Percentiles rank a stretch among this genome's conserved stretches.
Evolutionary conservation across 2,329 filamentous ascomycete genomes (phyloP).

Genomic region (Grosmannia penicillata): DNA sequence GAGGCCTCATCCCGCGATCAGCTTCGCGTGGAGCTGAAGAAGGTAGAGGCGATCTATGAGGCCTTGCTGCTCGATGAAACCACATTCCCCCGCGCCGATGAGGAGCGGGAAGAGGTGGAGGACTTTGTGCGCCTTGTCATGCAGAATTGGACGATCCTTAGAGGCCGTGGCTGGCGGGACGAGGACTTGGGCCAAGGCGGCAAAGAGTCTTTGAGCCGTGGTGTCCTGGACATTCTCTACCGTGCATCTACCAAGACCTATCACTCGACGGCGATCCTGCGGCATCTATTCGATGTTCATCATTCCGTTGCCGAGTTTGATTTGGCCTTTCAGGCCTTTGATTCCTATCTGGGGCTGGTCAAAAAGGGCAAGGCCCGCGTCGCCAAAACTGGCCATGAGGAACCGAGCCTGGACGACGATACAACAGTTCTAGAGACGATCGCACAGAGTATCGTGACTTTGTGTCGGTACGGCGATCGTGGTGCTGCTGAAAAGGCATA

Average conservation of each 20-base stretch:
- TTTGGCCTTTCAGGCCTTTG: conserved; percentile 76
- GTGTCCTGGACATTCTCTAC: conserved; percentile 77
- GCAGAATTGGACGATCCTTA: conserved; percentile 72
- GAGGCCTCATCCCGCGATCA: conserved; percentile 40
- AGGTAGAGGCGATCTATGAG: conserved; percentile 68
- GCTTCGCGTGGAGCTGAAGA: conserved; percentile 63
- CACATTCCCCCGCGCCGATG: conserved; percentile 69
- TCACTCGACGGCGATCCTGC: conserved; percentile 79
- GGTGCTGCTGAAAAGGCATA: conserved; percentile 67
- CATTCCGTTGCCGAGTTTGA: conserved; percentile 82
- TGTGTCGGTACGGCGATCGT: conserved; percentile 68
- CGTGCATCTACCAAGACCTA: conserved; percentile 85
- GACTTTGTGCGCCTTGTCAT: conserved; percentile 66
- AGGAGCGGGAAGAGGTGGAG: conserved; percentile 67
- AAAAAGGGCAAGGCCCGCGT: conserved; percentile 72
- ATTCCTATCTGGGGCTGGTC: conserved; percentile 82
- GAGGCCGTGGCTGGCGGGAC: conserved; percentile 66
- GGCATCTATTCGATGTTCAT: conserved; percentile 79
- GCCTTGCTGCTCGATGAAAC: conserved; percentile 62
- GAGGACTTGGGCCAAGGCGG: conserved; percentile 70
- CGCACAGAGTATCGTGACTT: conserved; percentile 61
- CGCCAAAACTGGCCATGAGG: conserved; percentile 58
- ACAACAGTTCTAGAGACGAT: conserved; percentile 63
- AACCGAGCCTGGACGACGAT: conserved; percentile 64
- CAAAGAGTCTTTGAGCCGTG: conserved; percentile 57